phyloP scores from a whole-genome alignment of 2,329 filamentous ascomycete species.

The Scopulariopsis brevicaulis region DNA sequence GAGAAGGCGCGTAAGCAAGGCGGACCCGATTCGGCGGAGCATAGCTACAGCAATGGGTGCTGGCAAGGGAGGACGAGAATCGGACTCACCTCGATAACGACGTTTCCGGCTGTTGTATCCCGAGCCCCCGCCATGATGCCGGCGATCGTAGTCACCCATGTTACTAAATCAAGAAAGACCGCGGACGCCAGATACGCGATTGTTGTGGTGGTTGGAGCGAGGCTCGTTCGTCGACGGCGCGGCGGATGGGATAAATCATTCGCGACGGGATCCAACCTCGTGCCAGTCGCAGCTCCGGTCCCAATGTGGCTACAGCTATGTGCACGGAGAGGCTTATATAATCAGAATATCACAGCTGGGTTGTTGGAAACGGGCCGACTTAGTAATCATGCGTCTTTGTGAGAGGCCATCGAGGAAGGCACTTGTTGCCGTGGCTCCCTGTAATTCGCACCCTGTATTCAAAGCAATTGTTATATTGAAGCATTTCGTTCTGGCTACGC shows the following conservation, averaged over 20 bases:
- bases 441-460: no score
- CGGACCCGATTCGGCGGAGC: background rate
- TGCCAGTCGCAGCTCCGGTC: no score
- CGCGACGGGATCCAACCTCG: background rate
- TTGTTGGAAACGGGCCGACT: no score
- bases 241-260: background rate
- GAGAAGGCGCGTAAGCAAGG: conserved; percentile 9
- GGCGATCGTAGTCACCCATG: conserved; percentile 48
- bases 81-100: conserved; percentile 55
- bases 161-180: background rate
- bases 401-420: no score
- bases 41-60: background rate
- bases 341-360: no score
- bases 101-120: conserved; percentile 60
- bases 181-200: background rate
- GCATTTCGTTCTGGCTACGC: no score
- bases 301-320: no score
- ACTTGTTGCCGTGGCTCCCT: no score
- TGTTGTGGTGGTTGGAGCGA: background rate
- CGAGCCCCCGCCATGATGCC: conserved; percentile 30
- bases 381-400: no score
- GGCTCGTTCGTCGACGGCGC: background rate
- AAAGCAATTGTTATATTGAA: no score
- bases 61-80: background rate
- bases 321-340: no score